Evolutionary conservation across 1,139 yeast species (phyloP).

Genomic region (Spathaspora sp.): DNA sequence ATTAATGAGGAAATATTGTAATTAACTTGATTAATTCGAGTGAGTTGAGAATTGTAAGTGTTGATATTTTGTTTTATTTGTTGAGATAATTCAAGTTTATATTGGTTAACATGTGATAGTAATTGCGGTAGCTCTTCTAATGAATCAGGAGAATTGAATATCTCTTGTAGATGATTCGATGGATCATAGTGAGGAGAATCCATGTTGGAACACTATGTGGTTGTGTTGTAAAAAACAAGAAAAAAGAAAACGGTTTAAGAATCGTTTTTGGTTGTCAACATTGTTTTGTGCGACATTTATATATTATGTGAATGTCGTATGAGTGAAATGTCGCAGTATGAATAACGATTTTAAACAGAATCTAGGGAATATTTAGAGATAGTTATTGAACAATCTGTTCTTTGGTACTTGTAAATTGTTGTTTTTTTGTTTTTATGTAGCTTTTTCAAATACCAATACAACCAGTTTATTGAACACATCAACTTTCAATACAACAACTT

Average conservation of each 20-base stretch:
- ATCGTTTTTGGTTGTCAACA: neutral
- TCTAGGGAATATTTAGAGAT: too few species aligned
- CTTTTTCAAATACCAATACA: too few species aligned
- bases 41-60: slow-evolving; percentile 22
- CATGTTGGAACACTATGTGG: slow-evolving; percentile 11
- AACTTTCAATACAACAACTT: too few species aligned
- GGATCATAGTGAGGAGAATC: slow-evolving; percentile 18
- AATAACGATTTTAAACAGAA: too few species aligned
- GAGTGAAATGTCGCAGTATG: neutral
- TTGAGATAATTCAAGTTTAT: slow-evolving; percentile 46
- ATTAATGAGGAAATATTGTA: slow-evolving; percentile 24
- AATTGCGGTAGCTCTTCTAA: slow-evolving; percentile 49
- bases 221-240: neutral
- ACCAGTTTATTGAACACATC: too few species aligned
- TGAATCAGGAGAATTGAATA: slow-evolving; percentile 44
- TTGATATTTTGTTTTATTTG: slow-evolving; percentile 28
- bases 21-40: slow-evolving; percentile 20
- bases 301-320: neutral
- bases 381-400: too few species aligned
- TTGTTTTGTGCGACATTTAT: neutral
- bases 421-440: too few species aligned
- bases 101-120: slow-evolving; percentile 35
- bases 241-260: neutral
- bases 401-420: too few species aligned
- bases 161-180: slow-evolving; percentile 28